phyloP scores from a whole-genome alignment of 1,284 basidiomycete species.

The Melampsora larici-populina region DNA sequence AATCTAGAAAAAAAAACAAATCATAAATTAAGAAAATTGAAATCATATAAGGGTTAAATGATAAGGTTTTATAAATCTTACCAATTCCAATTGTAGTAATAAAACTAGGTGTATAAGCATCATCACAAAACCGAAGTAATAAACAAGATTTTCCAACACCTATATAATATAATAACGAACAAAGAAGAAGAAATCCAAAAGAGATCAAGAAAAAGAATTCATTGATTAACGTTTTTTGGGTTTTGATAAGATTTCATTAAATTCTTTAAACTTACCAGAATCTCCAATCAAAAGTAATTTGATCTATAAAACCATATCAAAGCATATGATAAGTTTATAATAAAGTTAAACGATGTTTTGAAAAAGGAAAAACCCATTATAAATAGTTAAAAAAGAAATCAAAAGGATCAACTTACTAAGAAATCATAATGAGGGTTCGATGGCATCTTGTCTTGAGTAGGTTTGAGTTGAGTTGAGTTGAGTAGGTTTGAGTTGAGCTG shows the following conservation, averaged over 20 bases:
- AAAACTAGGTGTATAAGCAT: conserved; percentile 99
- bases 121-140: conserved; percentile 96
- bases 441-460: conserved; percentile 12
- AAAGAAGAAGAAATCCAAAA: not conserved
- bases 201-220: too few relatives aligned
- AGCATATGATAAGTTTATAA: not conserved
- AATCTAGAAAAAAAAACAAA: conserved; percentile 60
- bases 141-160: conserved; percentile 94
- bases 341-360: too few relatives aligned
- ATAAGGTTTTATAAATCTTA: not conserved
- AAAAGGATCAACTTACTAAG: conserved; percentile 16
- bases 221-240: too few relatives aligned
- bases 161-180: conserved; percentile 23
- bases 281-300: conserved; percentile 93
- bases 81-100: conserved; percentile 89
- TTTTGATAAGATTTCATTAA: too few relatives aligned
- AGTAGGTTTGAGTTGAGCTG: not conserved
- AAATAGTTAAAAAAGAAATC: too few relatives aligned
- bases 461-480: not conserved
- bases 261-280: conserved; percentile 73
- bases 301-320: conserved; percentile 2
- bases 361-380: not conserved
- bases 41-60: not conserved
- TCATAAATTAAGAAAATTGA: not conserved
- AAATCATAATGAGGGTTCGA: conserved; percentile 43